Conservation (phyloP, 2,329 filamentous ascomycete species). For the Trichoderma afroharzianum region DNA sequence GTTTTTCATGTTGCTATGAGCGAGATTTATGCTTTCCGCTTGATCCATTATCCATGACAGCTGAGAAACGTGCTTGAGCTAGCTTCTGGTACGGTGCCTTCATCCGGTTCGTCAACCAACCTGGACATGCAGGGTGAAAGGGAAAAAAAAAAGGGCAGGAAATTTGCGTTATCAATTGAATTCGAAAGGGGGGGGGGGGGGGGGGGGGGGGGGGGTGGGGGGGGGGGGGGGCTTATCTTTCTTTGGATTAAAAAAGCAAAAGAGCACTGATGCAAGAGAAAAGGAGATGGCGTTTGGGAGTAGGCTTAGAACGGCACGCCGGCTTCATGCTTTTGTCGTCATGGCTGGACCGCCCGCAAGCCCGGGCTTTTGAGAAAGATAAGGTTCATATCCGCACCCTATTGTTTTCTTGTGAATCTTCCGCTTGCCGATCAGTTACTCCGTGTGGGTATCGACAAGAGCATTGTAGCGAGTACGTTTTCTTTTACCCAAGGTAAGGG, state of each 20-base stretch:
- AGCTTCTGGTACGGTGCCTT: neutral
- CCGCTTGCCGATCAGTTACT: neutral
- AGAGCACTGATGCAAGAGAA: neutral
- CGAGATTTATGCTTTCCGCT: constrained; percentile 5
- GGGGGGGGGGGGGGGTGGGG: no score
- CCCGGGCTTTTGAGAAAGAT: neutral
- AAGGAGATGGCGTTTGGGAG: neutral
- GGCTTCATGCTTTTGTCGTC: neutral
- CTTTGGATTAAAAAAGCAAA: neutral
- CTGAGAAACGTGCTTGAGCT: neutral
- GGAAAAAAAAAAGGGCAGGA: neutral
- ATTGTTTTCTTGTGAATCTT: neutral
- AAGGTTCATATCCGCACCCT: constrained; percentile 1
- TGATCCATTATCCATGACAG: neutral
- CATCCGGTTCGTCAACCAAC: neutral
- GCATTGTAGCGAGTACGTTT: neutral
- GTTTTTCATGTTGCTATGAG: neutral
- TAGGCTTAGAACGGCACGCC: neutral
- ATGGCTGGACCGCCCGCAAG: neutral
- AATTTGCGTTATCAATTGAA: constrained; percentile 10
- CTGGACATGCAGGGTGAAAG: constrained; percentile 1
- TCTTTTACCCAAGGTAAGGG: neutral
- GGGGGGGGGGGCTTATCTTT: no score
- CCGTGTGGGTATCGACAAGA: neutral
- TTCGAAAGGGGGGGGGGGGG: no score